Percentiles rank a stretch among this genome's conserved stretches.
phyloP scores from a whole-genome alignment of 2,329 filamentous ascomycete species.

The Sphaerulina vaccinii region DNA sequence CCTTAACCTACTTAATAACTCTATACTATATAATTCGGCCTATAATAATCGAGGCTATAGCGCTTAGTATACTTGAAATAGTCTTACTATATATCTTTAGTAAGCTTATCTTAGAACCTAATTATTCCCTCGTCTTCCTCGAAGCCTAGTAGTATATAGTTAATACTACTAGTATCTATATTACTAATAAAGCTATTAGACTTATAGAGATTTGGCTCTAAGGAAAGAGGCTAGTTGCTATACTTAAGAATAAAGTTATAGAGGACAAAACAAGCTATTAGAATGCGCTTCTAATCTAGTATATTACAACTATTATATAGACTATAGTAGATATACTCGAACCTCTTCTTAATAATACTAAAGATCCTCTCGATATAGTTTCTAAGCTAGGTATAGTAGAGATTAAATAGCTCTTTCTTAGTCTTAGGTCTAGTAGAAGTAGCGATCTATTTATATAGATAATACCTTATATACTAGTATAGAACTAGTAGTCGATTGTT shows the following conservation, averaged over 20 bases:
- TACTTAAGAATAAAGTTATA: neutral
- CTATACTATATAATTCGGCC: too few relatives aligned
- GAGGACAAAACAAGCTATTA: neutral
- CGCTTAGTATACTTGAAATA: neutral
- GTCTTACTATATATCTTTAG: neutral
- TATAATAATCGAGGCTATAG: neutral
- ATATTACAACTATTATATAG: neutral
- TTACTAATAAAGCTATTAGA: neutral
- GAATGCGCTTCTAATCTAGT: neutral
- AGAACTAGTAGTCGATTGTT: neutral
- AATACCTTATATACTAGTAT: neutral
- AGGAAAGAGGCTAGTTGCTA: neutral
- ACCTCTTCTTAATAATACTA: constrained; percentile 4
- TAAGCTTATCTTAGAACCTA: neutral
- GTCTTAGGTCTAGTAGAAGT: neutral
- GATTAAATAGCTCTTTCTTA: constrained; percentile 13
- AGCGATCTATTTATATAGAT: neutral
- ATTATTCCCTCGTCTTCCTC: neutral
- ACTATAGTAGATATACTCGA: neutral
- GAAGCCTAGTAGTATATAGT: neutral
- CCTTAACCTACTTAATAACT: neutral
- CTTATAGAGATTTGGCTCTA: neutral
- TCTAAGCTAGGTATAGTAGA: neutral
- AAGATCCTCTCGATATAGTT: constrained; percentile 3
- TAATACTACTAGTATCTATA: neutral